A percentile compares a stretch with the other conserved stretches of the same genome.
phyloP scores from a whole-genome alignment of 169 alveolate species.

The Perkinsus chesapeaki region DNA sequence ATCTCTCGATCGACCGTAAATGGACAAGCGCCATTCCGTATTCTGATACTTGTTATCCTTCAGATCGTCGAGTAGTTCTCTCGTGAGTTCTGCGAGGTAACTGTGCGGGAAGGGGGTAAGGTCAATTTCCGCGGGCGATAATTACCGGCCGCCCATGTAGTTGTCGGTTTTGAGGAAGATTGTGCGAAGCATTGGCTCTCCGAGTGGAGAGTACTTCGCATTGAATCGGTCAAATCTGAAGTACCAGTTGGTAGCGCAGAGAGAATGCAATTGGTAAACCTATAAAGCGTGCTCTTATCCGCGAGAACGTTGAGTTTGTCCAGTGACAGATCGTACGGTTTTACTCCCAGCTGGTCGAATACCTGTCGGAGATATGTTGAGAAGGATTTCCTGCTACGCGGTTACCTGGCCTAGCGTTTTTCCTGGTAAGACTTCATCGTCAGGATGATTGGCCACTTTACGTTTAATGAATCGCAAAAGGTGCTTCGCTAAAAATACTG shows the following conservation, averaged over 20 bases:
- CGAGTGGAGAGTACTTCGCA: slow-evolving; percentile 77
- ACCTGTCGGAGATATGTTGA: slow-evolving; percentile 43
- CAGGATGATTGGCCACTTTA: slow-evolving; percentile 19
- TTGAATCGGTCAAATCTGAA: slow-evolving; percentile 80
- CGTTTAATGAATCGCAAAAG: slow-evolving; percentile 66
- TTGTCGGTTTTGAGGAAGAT: slow-evolving; percentile 80
- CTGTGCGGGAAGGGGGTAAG: slow-evolving; percentile 26
- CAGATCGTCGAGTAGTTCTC: slow-evolving; percentile 67
- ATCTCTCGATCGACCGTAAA: slow-evolving; percentile 70
- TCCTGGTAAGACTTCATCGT: slow-evolving; percentile 52
- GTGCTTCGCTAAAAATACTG: slow-evolving; percentile 65
- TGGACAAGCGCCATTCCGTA: slow-evolving; percentile 83
- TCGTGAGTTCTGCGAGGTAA: slow-evolving; percentile 76
- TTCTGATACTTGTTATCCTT: slow-evolving; percentile 67
- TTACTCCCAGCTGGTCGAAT: slow-evolving; percentile 51
- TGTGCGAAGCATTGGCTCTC: slow-evolving; percentile 67
- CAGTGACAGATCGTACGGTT: slow-evolving; percentile 50
- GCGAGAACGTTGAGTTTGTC: slow-evolving; percentile 71
- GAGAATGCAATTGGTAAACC: background rate
- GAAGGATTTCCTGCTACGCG: slow-evolving; percentile 8
- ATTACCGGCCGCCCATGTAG: slow-evolving; percentile 55
- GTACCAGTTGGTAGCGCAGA: background rate
- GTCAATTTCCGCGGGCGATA: background rate
- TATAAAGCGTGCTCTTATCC: slow-evolving; percentile 11
- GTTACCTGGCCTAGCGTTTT: slow-evolving; percentile 44